Evolutionary conservation across 208 protist species (phyloP).

Genomic region (Novymonas esmeraldas): DNA sequence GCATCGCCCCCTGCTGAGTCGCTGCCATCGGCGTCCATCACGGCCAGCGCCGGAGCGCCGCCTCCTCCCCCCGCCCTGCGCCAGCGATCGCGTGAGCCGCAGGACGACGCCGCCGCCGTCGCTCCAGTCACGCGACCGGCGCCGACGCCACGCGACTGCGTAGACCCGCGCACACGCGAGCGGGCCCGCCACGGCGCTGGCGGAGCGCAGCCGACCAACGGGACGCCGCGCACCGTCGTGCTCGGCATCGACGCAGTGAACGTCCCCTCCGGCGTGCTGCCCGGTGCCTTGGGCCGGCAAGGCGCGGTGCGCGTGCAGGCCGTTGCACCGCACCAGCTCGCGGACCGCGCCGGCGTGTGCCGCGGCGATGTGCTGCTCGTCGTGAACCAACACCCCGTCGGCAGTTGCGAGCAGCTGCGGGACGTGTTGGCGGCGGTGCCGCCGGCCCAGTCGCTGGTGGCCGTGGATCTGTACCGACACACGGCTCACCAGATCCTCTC

Average conservation of each 20-base stretch:
- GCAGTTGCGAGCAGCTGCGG: constrained; percentile 46
- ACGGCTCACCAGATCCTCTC: constrained; percentile 26
- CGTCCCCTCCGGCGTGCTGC: constrained; percentile 43
- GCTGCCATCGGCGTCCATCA: not conserved
- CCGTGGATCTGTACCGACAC: constrained; percentile 55
- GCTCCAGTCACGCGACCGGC: constrained; percentile 6
- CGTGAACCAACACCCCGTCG: constrained; percentile 14
- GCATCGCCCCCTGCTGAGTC: not conserved
- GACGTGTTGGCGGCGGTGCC: constrained; percentile 30
- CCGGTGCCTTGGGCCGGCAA: constrained; percentile 26
- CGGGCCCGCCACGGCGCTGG: not conserved
- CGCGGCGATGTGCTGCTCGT: constrained; percentile 53
- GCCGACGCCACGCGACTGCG: not conserved
- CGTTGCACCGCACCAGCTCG: constrained; percentile 30
- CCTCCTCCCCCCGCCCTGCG: not conserved
- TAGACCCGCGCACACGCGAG: not conserved
- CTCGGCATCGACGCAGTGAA: constrained; percentile 61
- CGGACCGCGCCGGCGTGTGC: constrained; percentile 40
- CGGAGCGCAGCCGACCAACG: not conserved
- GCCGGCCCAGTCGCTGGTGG: constrained; percentile 7
- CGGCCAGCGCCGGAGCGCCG: not conserved
- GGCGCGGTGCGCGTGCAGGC: constrained; percentile 59
- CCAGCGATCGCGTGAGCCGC: not conserved
- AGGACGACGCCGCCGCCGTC: not conserved
- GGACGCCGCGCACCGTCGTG: constrained; percentile 4